Percentiles rank a stretch among this genome's conserved stretches.
Evolutionary conservation across 768 basidiomycete species (phyloP).

Genomic region (Lyophyllum semitale): DNA sequence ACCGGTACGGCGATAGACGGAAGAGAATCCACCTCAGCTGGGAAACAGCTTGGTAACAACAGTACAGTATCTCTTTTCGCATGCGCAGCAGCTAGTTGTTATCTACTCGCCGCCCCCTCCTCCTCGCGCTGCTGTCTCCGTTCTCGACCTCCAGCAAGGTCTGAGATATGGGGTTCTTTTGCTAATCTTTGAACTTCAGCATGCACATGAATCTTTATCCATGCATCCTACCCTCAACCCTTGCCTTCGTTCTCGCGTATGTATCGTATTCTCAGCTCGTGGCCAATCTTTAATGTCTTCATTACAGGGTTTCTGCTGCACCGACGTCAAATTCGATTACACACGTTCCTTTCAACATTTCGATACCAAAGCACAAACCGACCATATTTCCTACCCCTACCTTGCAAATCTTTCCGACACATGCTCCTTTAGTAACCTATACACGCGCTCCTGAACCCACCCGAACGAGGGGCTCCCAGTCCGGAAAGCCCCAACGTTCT

Average conservation of each 20-base stretch:
- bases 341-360: not conserved
- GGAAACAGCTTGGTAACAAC: too few relatives aligned
- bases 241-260: conserved; percentile 10
- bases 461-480: conserved; percentile 7
- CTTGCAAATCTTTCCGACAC: conserved; percentile 6
- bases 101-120: not conserved
- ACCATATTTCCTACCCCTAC: conserved; percentile 4
- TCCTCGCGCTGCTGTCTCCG: not conserved
- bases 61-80: not conserved
- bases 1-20: not conserved
- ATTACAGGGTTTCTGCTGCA: conserved; percentile 11
- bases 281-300: not conserved
- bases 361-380: not conserved
- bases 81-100: not conserved
- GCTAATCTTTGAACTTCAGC: not conserved
- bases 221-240: not conserved
- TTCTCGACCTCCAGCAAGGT: not conserved
- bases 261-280: not conserved
- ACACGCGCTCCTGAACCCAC: conserved; percentile 10
- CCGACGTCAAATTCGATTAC: conserved; percentile 14
- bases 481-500: conserved; percentile 10
- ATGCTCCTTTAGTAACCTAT: conserved; percentile 1
- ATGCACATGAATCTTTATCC: not conserved
- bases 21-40: too few relatives aligned
- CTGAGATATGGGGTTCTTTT: not conserved